Evolutionary conservation across 2,329 filamentous ascomycete species (phyloP).

Genomic region (Monosporascus sp.): DNA sequence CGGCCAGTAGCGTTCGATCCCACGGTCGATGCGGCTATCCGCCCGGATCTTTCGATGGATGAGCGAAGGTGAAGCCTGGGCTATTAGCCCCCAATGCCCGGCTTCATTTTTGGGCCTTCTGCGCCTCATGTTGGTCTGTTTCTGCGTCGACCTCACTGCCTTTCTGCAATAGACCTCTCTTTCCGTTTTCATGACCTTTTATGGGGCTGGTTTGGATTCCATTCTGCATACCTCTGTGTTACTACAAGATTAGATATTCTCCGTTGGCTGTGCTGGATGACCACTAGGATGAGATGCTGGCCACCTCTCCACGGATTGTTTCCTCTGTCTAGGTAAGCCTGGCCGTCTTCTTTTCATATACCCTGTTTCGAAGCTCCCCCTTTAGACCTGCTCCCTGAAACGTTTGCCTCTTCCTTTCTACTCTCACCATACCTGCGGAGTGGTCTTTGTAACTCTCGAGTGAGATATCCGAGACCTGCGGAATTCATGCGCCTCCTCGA

Average conservation of each 20-base stretch:
- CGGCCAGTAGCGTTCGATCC: background rate
- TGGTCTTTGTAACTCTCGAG: constrained; percentile 10
- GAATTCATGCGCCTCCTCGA: constrained; percentile 15
- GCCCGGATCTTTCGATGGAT: background rate
- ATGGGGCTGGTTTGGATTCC: background rate
- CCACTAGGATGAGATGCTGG: constrained; percentile 30
- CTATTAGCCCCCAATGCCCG: background rate
- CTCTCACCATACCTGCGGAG: background rate
- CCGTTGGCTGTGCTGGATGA: constrained; percentile 21
- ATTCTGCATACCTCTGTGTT: constrained; percentile 1
- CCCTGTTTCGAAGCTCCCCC: constrained; percentile 15
- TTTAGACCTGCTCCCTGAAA: constrained; percentile 16
- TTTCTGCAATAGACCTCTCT: background rate
- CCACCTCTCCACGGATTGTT: constrained; percentile 21
- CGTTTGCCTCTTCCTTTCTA: constrained; percentile 10
- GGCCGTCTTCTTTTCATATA: constrained; percentile 12
- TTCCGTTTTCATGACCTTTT: background rate
- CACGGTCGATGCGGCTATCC: background rate
- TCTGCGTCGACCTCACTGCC: background rate
- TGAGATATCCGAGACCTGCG: constrained; percentile 11
- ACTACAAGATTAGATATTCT: constrained; percentile 5
- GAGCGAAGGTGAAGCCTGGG: background rate
- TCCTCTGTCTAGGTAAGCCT: constrained; percentile 29
- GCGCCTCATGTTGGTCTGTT: background rate
- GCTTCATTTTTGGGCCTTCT: background rate